Evolutionary conservation across 2,329 filamentous ascomycete species (phyloP), one percentile per base, ranked within the genome.

Genomic region (Penicillium sp.): DNA sequence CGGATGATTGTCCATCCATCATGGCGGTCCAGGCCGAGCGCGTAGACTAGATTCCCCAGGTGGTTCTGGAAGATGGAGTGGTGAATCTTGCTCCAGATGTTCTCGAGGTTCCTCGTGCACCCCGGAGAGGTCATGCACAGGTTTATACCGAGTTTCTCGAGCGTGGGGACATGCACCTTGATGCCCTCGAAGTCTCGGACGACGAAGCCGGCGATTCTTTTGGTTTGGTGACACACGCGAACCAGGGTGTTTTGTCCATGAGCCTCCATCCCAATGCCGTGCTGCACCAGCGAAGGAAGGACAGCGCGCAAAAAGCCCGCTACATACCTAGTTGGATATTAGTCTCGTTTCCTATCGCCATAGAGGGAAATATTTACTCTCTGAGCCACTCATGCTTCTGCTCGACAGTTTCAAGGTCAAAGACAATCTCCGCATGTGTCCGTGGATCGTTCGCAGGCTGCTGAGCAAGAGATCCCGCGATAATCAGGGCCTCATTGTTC

Each of bases 231-330:
- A 33, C 51, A 58, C 2, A 64, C 33, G 1, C 61, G 58, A 3
- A 36, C 52, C 8, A 58, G 29, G n/a, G 53, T 41, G 20, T 64
- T 64, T 26, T 64, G 61, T 4, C 52, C 46, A 76, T 75, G 56
- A 77, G 77, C 60, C 85, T 89, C 66, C 3, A 54, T 17, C 2
- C 60, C 60, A 15, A 62, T 60, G 3, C 60, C 60, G 24, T 62
- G 36, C 2, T 46, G 32, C 0, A 55, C 50, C 10, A 62, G 24
- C 1, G 61, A 56, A 3, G 54, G 55, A 10, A 63, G 57, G 17
- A 55, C 12, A 13, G 56, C 37, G 1, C 32, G 13, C 4, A 62
- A 52, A 1, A 63, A 39, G 7, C 7, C 3, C 8, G 4, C 20
- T 3, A 37, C 18, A 37, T 37, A 37, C 21, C 34, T 37, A 10